phyloP scores from a whole-genome alignment of 331 rosid genomes.

The Acacia concinna region DNA sequence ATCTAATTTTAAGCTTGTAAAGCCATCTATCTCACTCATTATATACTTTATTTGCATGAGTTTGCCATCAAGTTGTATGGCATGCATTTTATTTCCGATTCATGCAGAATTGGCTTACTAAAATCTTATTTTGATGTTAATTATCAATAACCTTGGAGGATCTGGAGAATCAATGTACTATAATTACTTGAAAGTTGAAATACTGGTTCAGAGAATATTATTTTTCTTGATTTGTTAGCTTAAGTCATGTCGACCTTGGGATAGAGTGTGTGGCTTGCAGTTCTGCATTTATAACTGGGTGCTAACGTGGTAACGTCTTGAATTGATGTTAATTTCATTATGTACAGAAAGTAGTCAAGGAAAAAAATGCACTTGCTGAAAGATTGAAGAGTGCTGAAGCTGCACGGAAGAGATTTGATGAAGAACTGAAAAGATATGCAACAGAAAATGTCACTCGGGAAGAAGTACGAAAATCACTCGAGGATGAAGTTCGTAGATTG shows the following conservation, averaged over 20 bases:
- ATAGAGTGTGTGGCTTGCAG: background rate
- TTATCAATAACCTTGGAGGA: conserved; percentile 1
- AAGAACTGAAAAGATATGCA: conserved; percentile 85
- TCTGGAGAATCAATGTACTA: conserved; percentile 10
- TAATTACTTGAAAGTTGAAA: conserved; percentile 23
- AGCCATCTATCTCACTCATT: background rate
- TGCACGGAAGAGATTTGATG: conserved; percentile 97
- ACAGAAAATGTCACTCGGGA: conserved; percentile 91
- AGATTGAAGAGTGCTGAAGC: conserved; percentile 90
- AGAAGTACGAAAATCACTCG: conserved; percentile 93
- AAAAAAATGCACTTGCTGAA: conserved; percentile 92
- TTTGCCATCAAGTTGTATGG: background rate
- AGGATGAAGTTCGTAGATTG: conserved; percentile 89
- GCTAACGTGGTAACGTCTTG: background rate
- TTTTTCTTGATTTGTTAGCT: background rate
- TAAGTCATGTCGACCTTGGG: background rate
- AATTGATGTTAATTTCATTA: conserved; percentile 28
- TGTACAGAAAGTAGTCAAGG: conserved; percentile 86
- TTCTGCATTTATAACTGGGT: conserved; percentile 20
- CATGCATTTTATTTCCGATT: background rate
- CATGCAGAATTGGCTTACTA: background rate
- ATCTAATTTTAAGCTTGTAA: background rate
- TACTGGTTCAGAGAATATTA: background rate
- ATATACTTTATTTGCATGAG: background rate
- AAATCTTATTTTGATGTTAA: background rate